Conservation (phyloP, 768 basidiomycete species). For the Xanthoconium purpureum region DNA sequence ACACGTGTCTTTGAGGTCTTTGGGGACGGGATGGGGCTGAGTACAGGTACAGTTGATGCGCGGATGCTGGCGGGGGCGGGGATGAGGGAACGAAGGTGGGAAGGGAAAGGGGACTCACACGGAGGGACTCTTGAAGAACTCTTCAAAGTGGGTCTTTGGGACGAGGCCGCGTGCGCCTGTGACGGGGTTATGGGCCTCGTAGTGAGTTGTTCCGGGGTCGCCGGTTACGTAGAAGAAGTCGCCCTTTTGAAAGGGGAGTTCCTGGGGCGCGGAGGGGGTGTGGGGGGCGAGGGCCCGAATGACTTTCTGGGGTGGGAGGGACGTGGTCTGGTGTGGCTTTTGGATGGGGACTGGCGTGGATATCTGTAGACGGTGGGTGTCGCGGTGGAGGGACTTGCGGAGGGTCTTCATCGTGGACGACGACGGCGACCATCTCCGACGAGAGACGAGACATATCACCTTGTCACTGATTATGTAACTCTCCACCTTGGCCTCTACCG, state of each 20-base stretch:
- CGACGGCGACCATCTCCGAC: neutral
- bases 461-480: conserved; percentile 26
- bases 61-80: conserved; percentile 34
- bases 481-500: conserved; percentile 5
- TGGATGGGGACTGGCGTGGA: conserved; percentile 69
- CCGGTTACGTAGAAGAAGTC: conserved; percentile 97
- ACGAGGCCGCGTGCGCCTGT: conserved; percentile 90
- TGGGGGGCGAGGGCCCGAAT: conserved; percentile 78
- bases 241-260: conserved; percentile 87
- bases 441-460: neutral
- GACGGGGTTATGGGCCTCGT: conserved; percentile 93
- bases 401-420: conserved; percentile 67
- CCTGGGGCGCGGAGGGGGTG: conserved; percentile 69
- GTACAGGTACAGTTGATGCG: conserved; percentile 35
- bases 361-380: conserved; percentile 57
- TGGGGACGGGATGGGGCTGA: conserved; percentile 35
- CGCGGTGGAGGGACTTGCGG: conserved; percentile 74
- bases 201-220: conserved; percentile 65
- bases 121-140: conserved; percentile 72
- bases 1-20: conserved; percentile 49
- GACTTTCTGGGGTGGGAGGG: conserved; percentile 89
- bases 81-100: neutral
- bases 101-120: conserved; percentile 30
- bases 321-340: conserved; percentile 50
- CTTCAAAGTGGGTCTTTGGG: conserved; percentile 83